Evolutionary conservation across 352 stramenopile genomes (phyloP), one percentile per base, ranked within the genome.

Genomic region (Globisporangium nunn): DNA sequence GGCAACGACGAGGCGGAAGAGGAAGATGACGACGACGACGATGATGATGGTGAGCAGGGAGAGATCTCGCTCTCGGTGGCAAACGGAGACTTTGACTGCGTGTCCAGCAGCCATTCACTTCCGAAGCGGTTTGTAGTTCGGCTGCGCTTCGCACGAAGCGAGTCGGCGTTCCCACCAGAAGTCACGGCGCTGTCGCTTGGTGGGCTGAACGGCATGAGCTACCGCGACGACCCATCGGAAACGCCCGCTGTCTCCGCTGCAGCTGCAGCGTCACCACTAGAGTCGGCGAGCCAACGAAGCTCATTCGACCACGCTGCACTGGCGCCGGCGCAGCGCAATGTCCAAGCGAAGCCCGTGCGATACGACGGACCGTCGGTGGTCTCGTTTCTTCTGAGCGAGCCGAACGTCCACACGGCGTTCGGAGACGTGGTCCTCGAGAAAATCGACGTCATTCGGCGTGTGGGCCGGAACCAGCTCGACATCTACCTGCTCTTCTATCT

Each of bases 401-500:
- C 67, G 39, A 75, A 71, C 28, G 66, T 95, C 37, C 85, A 77
- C 28, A 91, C 85, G 6, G 76, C 71, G 14, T 91, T 92, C 61
- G 85, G 85, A 14, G 85, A 95, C 55, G 78, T 87, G 17, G 66
- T 81, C 17, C 67, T 95, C n/a, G 75, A 88, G 23, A 91, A 93
- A 66, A 78, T 95, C 48, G 82, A 93, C 55, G 68, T 95, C 18
- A 74, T 93, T 59, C 76, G 82, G 5, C 72, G 75, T 39, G 63
- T 78, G 35, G 52, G 58, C 12, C 68, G 73, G 41, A 80, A 74
- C 18, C 71, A 67, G 30, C 58, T 88, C 18, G 81, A 92, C 23
- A 77, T 92, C 40, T 91, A 78, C 55, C 57, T 95, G 45, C 74
- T 93, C 2, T 91, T 92, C 57, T 78, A 91, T 55, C 78, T 90